These are phyloP conservation scores for Parietaria judaica DNA, from an alignment of 306 rosid genomes.

Conservation along the genomic window DNA sequence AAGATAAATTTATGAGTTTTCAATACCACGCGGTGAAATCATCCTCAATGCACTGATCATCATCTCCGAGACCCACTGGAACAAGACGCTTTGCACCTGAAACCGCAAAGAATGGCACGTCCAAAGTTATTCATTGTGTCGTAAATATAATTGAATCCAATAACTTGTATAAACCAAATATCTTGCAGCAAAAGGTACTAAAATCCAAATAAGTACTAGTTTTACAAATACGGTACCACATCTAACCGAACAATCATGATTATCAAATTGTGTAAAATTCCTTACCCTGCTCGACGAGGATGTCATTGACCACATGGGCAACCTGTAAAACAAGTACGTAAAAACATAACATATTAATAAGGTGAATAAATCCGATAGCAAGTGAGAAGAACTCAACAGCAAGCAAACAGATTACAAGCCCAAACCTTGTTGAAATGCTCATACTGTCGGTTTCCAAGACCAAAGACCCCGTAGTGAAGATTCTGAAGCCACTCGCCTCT, in stretches of 20 bases:
- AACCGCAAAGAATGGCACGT: not conserved
- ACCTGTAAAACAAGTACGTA: slow-evolving; percentile 42
- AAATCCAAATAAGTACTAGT: too few relatives aligned
- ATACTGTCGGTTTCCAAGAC: slow-evolving; percentile 95
- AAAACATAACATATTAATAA: not conserved
- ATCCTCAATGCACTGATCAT: slow-evolving; percentile 95
- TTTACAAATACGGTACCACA: too few relatives aligned
- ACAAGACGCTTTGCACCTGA: slow-evolving; percentile 84
- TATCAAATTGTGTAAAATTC: slow-evolving; percentile 7
- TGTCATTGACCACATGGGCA: slow-evolving; percentile 58
- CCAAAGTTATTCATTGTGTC: too few relatives aligned
- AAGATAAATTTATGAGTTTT: slow-evolving; percentile 9
- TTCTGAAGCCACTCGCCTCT: slow-evolving; percentile 69
- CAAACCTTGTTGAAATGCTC: slow-evolving; percentile 97
- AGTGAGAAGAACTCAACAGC: not conserved
- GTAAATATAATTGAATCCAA: too few relatives aligned
- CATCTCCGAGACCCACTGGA: slow-evolving; percentile 87
- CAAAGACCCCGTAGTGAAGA: slow-evolving; percentile 86
- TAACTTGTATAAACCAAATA: too few relatives aligned
- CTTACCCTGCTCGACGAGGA: slow-evolving; percentile 64
- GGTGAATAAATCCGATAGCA: slow-evolving; percentile 2
- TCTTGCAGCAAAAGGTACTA: not conserved
- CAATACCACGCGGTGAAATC: slow-evolving; percentile 95
- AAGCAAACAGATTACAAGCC: not conserved
- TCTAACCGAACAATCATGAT: not conserved